phyloP scores from a whole-genome alignment of 1,284 basidiomycete species.

The Cutaneotrichosporon dermatis region DNA sequence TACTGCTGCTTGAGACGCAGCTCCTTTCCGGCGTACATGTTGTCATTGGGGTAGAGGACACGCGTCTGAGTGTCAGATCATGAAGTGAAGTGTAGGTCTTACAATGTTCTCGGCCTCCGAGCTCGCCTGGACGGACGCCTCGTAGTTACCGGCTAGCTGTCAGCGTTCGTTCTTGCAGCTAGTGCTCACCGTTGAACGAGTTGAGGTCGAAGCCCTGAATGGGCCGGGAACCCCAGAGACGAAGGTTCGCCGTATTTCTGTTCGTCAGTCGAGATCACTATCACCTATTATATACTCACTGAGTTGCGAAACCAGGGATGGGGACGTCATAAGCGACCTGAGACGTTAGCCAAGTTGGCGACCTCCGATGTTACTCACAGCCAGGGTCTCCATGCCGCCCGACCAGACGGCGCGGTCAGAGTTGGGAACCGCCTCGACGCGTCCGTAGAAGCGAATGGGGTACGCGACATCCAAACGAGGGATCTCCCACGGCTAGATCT shows the following conservation, averaged over 20 bases:
- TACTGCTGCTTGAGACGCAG: conserved; percentile 91
- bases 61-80: conserved; percentile 54
- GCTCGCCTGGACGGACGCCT: conserved; percentile 73
- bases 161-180: conserved; percentile 5
- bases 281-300: conserved; percentile 15
- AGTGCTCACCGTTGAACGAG: conserved; percentile 70
- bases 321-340: conserved; percentile 72
- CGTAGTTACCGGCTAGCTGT: conserved; percentile 72
- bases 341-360: not conserved
- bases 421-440: conserved; percentile 64
- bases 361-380: conserved; percentile 44
- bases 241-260: conserved; percentile 51
- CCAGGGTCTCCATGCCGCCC: conserved; percentile 85
- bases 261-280: conserved; percentile 2
- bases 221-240: conserved; percentile 65
- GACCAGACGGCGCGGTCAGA: conserved; percentile 66
- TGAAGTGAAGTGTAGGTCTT: conserved; percentile 3
- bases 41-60: conserved; percentile 63
- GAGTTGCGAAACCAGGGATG: conserved; percentile 66
- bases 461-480: conserved; percentile 71
- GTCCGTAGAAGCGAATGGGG: conserved; percentile 75
- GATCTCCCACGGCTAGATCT: conserved; percentile 63
- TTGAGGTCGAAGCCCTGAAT: conserved; percentile 88
- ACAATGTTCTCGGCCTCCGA: conserved; percentile 80
- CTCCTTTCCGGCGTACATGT: conserved; percentile 65